Conservation (phyloP, 1,139 yeast genomes). For the Chernovozyma sophiae-reginae region DNA sequence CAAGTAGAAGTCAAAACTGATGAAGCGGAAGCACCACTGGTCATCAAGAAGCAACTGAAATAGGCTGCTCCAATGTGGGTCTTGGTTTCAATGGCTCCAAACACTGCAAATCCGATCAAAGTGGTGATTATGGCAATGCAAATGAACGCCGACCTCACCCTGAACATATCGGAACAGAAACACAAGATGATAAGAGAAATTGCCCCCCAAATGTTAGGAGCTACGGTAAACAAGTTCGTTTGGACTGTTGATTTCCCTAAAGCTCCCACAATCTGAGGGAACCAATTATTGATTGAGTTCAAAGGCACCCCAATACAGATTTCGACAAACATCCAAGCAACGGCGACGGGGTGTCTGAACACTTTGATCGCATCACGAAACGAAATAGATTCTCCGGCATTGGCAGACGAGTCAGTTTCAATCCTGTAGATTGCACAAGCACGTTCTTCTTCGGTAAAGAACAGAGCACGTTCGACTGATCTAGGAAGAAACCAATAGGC, state of each 20-base stretch:
- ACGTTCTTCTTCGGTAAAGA: slow-evolving; percentile 23
- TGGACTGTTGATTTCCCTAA: slow-evolving; percentile 26
- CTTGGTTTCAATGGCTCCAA: slow-evolving; percentile 39
- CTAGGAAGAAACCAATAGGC: slow-evolving; percentile 19
- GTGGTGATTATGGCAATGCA: slow-evolving; percentile 33
- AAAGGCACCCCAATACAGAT: slow-evolving; percentile 46
- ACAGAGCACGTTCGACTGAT: slow-evolving; percentile 22
- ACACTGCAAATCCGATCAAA: slow-evolving; percentile 42
- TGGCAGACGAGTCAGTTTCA: slow-evolving; percentile 24
- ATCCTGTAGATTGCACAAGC: slow-evolving; percentile 23
- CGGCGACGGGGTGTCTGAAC: slow-evolving; percentile 23
- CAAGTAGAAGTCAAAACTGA: slow-evolving; percentile 45
- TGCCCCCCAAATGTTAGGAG: slow-evolving; percentile 31
- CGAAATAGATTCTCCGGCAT: slow-evolving; percentile 16
- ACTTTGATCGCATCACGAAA: slow-evolving; percentile 25
- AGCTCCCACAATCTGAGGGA: slow-evolving; percentile 30
- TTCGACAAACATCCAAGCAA: slow-evolving; percentile 34
- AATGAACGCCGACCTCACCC: slow-evolving; percentile 31
- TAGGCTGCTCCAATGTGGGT: slow-evolving; percentile 36
- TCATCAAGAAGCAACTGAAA: slow-evolving; percentile 33
- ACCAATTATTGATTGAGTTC: slow-evolving; percentile 46
- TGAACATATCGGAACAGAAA: slow-evolving; percentile 21
- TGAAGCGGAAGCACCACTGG: slow-evolving; percentile 29
- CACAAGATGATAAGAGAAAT: slow-evolving; percentile 20
- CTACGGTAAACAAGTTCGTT: slow-evolving; percentile 27